phyloP scores from a whole-genome alignment of 2,329 filamentous ascomycete species.

The Ophiostoma angusticollis region DNA sequence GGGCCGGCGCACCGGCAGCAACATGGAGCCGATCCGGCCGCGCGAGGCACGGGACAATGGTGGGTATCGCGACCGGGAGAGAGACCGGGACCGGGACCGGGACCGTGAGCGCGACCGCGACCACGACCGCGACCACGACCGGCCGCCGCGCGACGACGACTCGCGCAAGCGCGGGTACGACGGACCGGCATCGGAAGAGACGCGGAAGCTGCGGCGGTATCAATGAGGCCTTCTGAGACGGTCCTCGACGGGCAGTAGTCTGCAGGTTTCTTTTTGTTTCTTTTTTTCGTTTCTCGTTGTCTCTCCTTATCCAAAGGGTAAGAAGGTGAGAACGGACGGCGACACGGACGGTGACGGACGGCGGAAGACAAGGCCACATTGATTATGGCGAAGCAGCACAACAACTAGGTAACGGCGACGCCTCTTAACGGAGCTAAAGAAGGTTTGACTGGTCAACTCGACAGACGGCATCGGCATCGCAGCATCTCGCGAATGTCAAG shows the following conservation, averaged over 20 bases:
- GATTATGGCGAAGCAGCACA: no score
- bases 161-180: constrained; percentile 61
- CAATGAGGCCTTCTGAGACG: no score
- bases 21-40: constrained; percentile 18
- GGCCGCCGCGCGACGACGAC: constrained; percentile 41
- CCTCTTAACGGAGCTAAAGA: no score
- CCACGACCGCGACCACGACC: constrained; percentile 35
- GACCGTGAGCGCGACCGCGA: constrained; percentile 30
- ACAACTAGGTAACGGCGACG: no score
- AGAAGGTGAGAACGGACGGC: no score
- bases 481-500: neutral
- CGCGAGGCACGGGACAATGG: constrained; percentile 18
- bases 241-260: constrained; percentile 3
- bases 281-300: constrained; percentile 5
- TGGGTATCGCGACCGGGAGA: constrained; percentile 19
- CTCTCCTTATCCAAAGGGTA: no score
- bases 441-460: no score
- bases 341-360: no score
- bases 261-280: constrained; percentile 3
- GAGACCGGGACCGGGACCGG: constrained; percentile 27
- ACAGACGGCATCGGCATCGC: no score
- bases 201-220: constrained; percentile 52
- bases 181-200: constrained; percentile 68
- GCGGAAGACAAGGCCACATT: no score
- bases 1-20: constrained; percentile 22